Evolutionary conservation across 2,329 filamentous ascomycete genomes (phyloP).

Genomic region (Aspergillus oerlinghausenensis): DNA sequence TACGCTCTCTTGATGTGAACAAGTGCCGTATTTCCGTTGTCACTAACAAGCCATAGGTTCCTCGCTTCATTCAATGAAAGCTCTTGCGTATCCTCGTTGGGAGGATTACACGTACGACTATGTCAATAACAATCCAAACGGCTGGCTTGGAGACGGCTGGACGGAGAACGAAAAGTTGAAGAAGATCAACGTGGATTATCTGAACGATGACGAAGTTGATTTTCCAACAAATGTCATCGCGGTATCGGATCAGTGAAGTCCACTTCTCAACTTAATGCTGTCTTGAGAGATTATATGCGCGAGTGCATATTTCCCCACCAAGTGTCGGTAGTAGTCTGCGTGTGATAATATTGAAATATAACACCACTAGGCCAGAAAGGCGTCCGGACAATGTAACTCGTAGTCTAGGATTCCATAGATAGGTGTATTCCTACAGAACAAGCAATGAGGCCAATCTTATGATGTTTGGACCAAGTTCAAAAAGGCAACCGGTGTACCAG

Average conservation of each 20-base stretch:
- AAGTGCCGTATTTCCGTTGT: neutral
- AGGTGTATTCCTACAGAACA: no score
- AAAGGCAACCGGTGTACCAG: neutral
- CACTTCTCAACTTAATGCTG: no score
- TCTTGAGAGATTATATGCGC: no score
- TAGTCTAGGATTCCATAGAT: no score
- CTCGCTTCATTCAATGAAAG: slow-evolving; percentile 35
- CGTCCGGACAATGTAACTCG: no score
- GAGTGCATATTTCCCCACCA: no score
- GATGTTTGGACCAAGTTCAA: neutral
- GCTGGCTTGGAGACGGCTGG: slow-evolving; percentile 35
- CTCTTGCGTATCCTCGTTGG: slow-evolving; percentile 32
- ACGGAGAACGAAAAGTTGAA: slow-evolving; percentile 29
- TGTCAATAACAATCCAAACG: slow-evolving; percentile 26
- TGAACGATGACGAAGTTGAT: slow-evolving; percentile 34
- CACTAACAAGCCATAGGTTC: slow-evolving; percentile 20
- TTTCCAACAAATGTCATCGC: slow-evolving; percentile 20
- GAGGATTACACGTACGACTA: slow-evolving; percentile 38
- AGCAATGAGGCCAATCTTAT: no score
- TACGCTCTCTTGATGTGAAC: slow-evolving; percentile 6
- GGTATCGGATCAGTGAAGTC: neutral
- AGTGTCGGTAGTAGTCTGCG: no score
- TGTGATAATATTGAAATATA: no score
- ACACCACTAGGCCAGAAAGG: no score
- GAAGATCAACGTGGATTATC: slow-evolving; percentile 30